phyloP scores from a whole-genome alignment of 2,329 filamentous ascomycete species.

The Fusarium sp. region DNA sequence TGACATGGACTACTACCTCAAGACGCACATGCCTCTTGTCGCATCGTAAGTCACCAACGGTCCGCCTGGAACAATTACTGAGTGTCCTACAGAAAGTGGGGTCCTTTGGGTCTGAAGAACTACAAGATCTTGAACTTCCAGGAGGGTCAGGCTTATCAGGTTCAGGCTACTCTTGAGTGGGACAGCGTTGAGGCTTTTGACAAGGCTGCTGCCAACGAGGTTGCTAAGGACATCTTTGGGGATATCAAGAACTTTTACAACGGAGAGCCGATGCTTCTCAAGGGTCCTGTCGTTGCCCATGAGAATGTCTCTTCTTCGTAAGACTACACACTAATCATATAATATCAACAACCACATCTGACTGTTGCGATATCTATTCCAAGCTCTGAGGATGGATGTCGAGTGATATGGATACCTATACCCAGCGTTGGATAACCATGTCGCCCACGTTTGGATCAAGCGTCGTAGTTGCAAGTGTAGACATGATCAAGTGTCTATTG shows the following conservation, averaged over 20 bases:
- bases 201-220: conserved; percentile 19
- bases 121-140: conserved; percentile 40
- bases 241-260: conserved; percentile 41
- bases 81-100: conserved; percentile 31
- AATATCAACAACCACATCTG: neutral
- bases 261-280: conserved; percentile 35
- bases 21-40: conserved; percentile 45
- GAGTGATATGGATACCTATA: neutral
- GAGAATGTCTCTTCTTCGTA: conserved; percentile 14
- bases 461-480: no score
- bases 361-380: neutral
- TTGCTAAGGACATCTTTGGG: conserved; percentile 26
- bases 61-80: neutral
- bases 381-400: neutral
- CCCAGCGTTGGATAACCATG: no score
- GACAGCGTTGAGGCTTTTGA: conserved; percentile 35
- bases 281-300: conserved; percentile 32
- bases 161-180: conserved; percentile 43
- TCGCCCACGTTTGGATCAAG: no score
- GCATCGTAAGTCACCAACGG: conserved; percentile 28
- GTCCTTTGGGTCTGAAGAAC: conserved; percentile 29
- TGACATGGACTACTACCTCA: conserved; percentile 44
- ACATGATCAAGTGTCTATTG: no score
- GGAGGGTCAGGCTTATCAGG: conserved; percentile 34
- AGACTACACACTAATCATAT: neutral